Conservation (phyloP, 1,284 basidiomycete genomes). For the Cutaneotrichosporon daszewskae region DNA sequence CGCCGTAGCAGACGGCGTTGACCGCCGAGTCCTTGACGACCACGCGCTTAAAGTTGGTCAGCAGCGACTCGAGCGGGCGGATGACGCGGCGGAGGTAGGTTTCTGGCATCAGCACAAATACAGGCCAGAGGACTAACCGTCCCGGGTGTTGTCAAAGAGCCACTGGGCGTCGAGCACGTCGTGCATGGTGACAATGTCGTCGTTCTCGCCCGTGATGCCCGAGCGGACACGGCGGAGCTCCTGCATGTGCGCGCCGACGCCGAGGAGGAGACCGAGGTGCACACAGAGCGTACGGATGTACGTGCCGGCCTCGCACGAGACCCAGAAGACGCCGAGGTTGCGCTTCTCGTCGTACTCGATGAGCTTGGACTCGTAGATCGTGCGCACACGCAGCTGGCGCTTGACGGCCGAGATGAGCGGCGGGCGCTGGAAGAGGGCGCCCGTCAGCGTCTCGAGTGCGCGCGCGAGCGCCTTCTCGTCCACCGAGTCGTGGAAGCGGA, state of each 20-base stretch:
- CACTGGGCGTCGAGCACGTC: constrained; percentile 99
- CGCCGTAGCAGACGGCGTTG: constrained; percentile 98
- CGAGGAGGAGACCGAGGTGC: constrained; percentile 87
- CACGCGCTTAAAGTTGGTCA: constrained; percentile 96
- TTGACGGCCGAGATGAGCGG: constrained; percentile 99
- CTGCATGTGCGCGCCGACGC: constrained; percentile 99
- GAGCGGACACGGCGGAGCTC: constrained; percentile 91
- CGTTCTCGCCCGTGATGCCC: constrained; percentile 94
- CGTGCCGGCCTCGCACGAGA: constrained; percentile 93
- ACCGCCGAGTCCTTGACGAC: constrained; percentile 99
- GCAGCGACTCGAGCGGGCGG: constrained; percentile 86
- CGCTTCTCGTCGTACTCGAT: constrained; percentile 98
- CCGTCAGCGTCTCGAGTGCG: constrained; percentile 92
- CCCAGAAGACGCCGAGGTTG: constrained; percentile 96
- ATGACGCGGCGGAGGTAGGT: constrained; percentile 94
- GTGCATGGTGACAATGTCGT: constrained; percentile 99
- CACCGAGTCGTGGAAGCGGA: constrained; percentile 81
- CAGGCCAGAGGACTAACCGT: constrained; percentile 58
- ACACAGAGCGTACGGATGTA: constrained; percentile 99
- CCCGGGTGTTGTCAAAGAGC: constrained; percentile 97
- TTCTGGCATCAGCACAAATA: constrained; percentile 53
- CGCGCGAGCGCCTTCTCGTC: constrained; percentile 82
- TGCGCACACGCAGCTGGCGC: constrained; percentile 94
- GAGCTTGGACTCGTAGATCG: constrained; percentile 93
- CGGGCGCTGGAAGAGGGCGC: constrained; percentile 97